These are phyloP conservation scores for Phialophora expanda DNA, from an alignment of 2,329 filamentous ascomycete species.

Conservation along the genomic window DNA sequence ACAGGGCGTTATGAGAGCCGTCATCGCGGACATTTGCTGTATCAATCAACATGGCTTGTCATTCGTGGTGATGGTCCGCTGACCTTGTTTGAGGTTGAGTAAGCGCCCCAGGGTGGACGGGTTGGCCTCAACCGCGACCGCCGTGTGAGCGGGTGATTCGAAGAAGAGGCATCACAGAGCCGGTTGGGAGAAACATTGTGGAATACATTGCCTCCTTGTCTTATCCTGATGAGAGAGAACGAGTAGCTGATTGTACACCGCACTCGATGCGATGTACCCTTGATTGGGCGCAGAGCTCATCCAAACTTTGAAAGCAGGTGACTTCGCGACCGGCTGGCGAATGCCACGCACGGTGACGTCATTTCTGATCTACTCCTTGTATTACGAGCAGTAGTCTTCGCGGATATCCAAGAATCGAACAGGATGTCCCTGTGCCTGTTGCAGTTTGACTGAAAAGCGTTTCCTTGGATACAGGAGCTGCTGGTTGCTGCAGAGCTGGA, in stretches of 20 bases:
- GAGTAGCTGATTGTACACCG: background rate
- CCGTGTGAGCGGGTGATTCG: background rate
- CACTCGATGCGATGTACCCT: background rate
- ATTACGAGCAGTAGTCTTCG: background rate
- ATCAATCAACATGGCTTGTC: conserved; percentile 2
- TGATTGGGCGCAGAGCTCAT: background rate
- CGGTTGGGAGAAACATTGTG: background rate
- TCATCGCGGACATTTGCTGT: conserved; percentile 2
- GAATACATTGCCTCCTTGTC: background rate
- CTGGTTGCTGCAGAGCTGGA: conserved; percentile 1
- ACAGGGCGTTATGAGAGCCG: background rate
- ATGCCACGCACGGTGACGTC: conserved; percentile 30
- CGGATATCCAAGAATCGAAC: background rate
- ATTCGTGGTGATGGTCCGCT: conserved; percentile 16
- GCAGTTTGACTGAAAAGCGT: background rate
- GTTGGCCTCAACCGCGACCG: conserved; percentile 1
- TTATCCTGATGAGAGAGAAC: background rate
- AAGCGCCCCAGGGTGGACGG: conserved; percentile 25
- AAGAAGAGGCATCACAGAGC: background rate
- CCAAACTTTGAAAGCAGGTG: conserved; percentile 10
- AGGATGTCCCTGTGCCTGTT: background rate
- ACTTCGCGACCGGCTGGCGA: conserved; percentile 19
- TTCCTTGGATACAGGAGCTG: background rate
- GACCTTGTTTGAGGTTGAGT: conserved; percentile 29
- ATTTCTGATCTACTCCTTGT: conserved; percentile 5